Percentiles rank a stretch among this genome's conserved stretches.
Evolutionary conservation across 2,329 filamentous ascomycete genomes (phyloP).

Genomic region (Xylariaceae sp.): DNA sequence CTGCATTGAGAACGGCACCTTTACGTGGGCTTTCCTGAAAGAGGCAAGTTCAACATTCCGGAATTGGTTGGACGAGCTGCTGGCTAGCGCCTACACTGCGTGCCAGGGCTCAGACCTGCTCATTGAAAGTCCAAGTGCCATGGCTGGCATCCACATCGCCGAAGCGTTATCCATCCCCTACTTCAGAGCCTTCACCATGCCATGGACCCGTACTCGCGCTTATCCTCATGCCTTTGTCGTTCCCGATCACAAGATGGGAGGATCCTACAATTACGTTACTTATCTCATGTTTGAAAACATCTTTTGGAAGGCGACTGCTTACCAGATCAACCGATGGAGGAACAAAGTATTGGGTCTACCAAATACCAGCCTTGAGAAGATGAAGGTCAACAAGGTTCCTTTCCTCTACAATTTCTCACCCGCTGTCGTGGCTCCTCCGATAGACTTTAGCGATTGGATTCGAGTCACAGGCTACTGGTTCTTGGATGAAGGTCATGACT

Average conservation of each 20-base stretch:
- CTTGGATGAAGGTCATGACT: slow-evolving; percentile 68
- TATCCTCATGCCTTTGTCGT: slow-evolving; percentile 97
- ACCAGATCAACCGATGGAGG: slow-evolving; percentile 91
- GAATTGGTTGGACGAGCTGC: slow-evolving; percentile 88
- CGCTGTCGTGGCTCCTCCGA: slow-evolving; percentile 84
- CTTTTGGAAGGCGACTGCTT: slow-evolving; percentile 91
- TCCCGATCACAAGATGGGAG: slow-evolving; percentile 89
- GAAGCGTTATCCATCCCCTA: slow-evolving; percentile 91
- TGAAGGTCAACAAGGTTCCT: slow-evolving; percentile 96
- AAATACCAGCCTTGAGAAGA: slow-evolving; percentile 78
- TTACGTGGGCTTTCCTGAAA: slow-evolving; percentile 84
- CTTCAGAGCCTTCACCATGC: slow-evolving; percentile 97
- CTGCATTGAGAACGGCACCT: slow-evolving; percentile 96
- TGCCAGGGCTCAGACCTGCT: slow-evolving; percentile 85
- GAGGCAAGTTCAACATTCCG: slow-evolving; percentile 87
- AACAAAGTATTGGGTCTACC: slow-evolving; percentile 74
- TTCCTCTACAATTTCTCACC: slow-evolving; percentile 98
- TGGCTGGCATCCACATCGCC: slow-evolving; percentile 97
- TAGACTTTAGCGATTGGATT: slow-evolving; percentile 98
- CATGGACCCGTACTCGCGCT: slow-evolving; percentile 91
- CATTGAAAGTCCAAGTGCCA: slow-evolving; percentile 92
- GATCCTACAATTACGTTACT: slow-evolving; percentile 89
- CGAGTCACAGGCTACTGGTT: slow-evolving; percentile 98
- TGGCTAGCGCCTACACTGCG: slow-evolving; percentile 74
- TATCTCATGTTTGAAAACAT: slow-evolving; percentile 96